phyloP scores from a whole-genome alignment of 83 land plant species.

The Picea abies region DNA sequence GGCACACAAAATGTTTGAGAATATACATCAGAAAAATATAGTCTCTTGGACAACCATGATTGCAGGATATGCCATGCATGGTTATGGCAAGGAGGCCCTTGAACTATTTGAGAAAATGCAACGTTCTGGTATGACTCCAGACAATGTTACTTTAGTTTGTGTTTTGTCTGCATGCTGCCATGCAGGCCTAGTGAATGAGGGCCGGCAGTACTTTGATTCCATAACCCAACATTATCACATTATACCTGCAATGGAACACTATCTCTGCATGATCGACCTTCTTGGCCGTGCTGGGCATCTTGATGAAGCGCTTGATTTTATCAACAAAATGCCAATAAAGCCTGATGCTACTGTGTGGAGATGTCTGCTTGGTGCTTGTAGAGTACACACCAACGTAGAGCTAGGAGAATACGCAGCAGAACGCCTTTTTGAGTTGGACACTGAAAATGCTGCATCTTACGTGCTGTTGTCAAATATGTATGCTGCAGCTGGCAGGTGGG shows the following conservation, averaged over 20 bases:
- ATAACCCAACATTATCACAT: not conserved
- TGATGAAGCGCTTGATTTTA: not conserved
- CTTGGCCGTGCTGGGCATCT: conserved; percentile 2
- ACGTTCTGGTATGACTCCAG: not conserved
- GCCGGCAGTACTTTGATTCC: not conserved
- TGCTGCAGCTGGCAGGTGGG: conserved; percentile 1
- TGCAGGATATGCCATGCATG: not conserved
- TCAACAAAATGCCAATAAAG: conserved; percentile 9
- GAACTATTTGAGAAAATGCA: not conserved
- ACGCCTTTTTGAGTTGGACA: not conserved
- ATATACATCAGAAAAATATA: not conserved
- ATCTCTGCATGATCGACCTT: not conserved
- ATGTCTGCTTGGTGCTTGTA: not conserved
- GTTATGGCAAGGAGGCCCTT: not conserved
- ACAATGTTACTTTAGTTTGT: not conserved
- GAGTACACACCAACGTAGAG: not conserved
- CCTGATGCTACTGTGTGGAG: not conserved
- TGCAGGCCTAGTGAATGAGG: not conserved
- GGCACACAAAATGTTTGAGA: not conserved
- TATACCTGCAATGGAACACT: not conserved
- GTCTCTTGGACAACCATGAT: not conserved
- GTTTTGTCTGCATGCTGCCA: conserved; percentile 1
- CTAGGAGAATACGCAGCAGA: not conserved
- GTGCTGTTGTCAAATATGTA: not conserved
- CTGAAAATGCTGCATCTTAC: conserved; percentile 1